Conservation (phyloP, 176 grass and related monocot species). For the Dendrocalamus sinicus region DNA sequence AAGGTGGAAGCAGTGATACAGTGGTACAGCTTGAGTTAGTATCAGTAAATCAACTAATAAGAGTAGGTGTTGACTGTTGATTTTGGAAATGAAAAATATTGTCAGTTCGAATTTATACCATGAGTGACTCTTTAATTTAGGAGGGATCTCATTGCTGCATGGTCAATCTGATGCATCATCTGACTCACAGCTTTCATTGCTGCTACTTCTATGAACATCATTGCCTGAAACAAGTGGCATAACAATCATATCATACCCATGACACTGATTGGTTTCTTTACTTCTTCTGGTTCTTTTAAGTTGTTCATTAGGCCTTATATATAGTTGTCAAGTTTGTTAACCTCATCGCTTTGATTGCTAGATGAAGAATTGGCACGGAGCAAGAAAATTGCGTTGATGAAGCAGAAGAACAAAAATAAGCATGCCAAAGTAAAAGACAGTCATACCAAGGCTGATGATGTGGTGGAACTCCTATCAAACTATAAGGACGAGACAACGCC, state of each 20-base stretch:
- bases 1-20: background rate
- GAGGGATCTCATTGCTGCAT: background rate
- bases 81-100: background rate
- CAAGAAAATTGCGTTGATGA: constrained; percentile 45
- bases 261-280: background rate
- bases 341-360: constrained; percentile 29
- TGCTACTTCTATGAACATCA: background rate
- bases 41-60: background rate
- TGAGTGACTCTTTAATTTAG: background rate
- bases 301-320: background rate
- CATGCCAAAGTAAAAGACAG: constrained; percentile 44
- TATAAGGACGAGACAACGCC: constrained; percentile 26
- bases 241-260: background rate
- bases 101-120: background rate
- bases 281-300: background rate
- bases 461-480: constrained; percentile 34
- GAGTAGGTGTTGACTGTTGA: background rate
- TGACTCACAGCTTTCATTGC: background rate
- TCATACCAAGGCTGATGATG: constrained; percentile 22
- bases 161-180: background rate
- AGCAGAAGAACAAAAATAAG: constrained; percentile 58
- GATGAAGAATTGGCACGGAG: constrained; percentile 40
- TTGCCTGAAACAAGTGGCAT: background rate
- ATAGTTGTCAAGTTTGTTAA: background rate
- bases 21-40: background rate